These are phyloP conservation scores for Solioccasus polychromus DNA, from an alignment of 768 basidiomycete species.

Conservation along the genomic window DNA sequence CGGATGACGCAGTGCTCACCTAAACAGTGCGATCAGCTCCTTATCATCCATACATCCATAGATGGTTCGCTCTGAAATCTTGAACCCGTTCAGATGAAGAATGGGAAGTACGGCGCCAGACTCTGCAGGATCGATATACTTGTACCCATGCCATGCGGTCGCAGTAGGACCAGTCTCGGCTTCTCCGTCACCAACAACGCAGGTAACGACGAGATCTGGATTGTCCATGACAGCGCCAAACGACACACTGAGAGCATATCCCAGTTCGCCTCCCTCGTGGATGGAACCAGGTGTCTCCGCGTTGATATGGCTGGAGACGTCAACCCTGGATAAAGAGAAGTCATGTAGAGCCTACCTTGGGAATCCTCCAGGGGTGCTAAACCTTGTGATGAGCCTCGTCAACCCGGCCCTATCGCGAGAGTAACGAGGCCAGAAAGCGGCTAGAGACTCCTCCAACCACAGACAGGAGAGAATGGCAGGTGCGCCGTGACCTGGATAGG, in stretches of 20 bases:
- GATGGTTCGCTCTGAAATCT: conserved; percentile 89
- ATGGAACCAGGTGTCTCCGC: conserved; percentile 87
- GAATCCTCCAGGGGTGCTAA: conserved; percentile 82
- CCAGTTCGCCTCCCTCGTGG: conserved; percentile 90
- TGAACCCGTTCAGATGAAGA: conserved; percentile 84
- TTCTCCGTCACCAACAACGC: conserved; percentile 88
- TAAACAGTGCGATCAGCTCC: conserved; percentile 73
- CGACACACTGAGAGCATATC: conserved; percentile 82
- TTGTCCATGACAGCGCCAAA: conserved; percentile 93
- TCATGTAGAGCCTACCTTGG: conserved; percentile 51
- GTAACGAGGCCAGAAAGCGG: conserved; percentile 55
- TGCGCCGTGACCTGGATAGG: conserved; percentile 66
- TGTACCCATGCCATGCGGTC: conserved; percentile 79
- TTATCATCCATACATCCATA: conserved; percentile 90
- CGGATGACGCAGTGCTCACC: conserved; percentile 34
- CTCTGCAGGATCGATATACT: conserved; percentile 88
- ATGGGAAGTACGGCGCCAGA: conserved; percentile 91
- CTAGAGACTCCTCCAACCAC: conserved; percentile 79
- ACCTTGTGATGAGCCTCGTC: conserved; percentile 64
- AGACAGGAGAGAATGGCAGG: conserved; percentile 84
- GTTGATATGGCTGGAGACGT: conserved; percentile 58
- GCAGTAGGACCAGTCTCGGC: conserved; percentile 80
- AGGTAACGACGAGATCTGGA: conserved; percentile 77
- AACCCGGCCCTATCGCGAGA: conserved; percentile 57
- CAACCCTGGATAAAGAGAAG: neutral